Percentiles rank a stretch among this genome's conserved stretches.
These are phyloP conservation scores for Botrytis elliptica DNA, from an alignment of 2,329 filamentous ascomycete species.

Conservation along the genomic window DNA sequence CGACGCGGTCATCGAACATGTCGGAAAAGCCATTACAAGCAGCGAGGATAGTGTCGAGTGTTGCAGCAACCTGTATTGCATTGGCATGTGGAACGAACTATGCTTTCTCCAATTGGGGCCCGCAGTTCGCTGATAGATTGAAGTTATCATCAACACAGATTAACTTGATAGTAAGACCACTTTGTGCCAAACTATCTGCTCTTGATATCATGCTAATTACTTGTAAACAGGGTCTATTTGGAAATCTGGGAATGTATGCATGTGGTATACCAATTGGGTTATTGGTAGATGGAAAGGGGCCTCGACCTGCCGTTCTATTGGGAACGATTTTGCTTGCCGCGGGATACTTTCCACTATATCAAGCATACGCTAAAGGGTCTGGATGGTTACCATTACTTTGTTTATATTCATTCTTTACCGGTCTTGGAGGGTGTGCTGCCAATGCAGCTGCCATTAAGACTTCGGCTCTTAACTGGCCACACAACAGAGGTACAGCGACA, in stretches of 20 bases:
- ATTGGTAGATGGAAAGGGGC: slow-evolving; percentile 79
- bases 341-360: slow-evolving; percentile 84
- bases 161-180: slow-evolving; percentile 73
- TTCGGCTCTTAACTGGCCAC: slow-evolving; percentile 88
- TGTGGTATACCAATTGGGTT: slow-evolving; percentile 86
- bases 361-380: slow-evolving; percentile 69
- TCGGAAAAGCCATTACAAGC: slow-evolving; percentile 53
- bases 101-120: slow-evolving; percentile 97
- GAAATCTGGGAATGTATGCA: slow-evolving; percentile 92
- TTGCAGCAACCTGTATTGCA: slow-evolving; percentile 80
- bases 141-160: slow-evolving; percentile 87
- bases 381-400: slow-evolving; percentile 65
- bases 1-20: slow-evolving; percentile 39
- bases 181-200: slow-evolving; percentile 26
- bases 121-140: slow-evolving; percentile 86
- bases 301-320: slow-evolving; percentile 72
- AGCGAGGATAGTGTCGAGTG: slow-evolving; percentile 75
- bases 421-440: slow-evolving; percentile 85
- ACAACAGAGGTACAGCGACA: slow-evolving; percentile 87
- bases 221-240: slow-evolving; percentile 57
- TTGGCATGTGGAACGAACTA: slow-evolving; percentile 95
- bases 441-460: slow-evolving; percentile 84
- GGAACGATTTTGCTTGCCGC: slow-evolving; percentile 70
- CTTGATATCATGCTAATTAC: slow-evolving; percentile 31
- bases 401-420: slow-evolving; percentile 81